Evolutionary conservation across 2,329 filamentous ascomycete genomes (phyloP).

Genomic region (Pseudogymnoascus pannorum): DNA sequence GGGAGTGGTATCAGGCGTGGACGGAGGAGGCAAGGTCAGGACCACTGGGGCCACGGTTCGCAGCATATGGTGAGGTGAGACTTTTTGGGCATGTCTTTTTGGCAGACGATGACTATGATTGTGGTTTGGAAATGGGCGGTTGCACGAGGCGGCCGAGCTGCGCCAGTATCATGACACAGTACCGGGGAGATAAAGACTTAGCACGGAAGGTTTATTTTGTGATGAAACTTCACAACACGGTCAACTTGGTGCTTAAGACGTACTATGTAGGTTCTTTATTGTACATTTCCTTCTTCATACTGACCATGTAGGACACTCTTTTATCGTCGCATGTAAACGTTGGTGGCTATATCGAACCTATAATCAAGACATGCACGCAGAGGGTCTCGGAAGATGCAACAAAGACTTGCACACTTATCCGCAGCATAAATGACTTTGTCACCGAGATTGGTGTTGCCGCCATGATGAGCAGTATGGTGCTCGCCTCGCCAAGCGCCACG

Average conservation of each 20-base stretch:
- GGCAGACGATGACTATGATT: neutral
- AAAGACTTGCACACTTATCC: neutral
- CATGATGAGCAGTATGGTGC: neutral
- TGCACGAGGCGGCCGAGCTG: slow-evolving; percentile 7
- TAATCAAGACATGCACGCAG: neutral
- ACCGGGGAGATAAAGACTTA: neutral
- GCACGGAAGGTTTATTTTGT: slow-evolving; percentile 9
- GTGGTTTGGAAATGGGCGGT: neutral
- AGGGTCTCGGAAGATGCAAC: neutral
- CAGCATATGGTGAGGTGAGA: neutral
- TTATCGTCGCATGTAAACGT: neutral
- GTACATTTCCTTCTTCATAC: neutral
- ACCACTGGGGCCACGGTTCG: neutral
- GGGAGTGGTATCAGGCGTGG: neutral
- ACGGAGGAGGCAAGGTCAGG: neutral
- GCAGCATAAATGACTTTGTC: neutral
- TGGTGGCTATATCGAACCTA: neutral
- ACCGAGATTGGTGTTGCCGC: neutral
- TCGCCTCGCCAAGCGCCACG: neutral
- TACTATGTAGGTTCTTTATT: neutral
- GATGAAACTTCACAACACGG: slow-evolving; percentile 5
- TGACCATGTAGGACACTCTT: neutral
- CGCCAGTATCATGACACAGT: neutral
- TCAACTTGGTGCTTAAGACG: slow-evolving; percentile 5
- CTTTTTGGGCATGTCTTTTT: neutral